Evolutionary conservation across 495 filamentous ascomycete species (phyloP).

Genomic region (Saxophila tyrrhenica): DNA sequence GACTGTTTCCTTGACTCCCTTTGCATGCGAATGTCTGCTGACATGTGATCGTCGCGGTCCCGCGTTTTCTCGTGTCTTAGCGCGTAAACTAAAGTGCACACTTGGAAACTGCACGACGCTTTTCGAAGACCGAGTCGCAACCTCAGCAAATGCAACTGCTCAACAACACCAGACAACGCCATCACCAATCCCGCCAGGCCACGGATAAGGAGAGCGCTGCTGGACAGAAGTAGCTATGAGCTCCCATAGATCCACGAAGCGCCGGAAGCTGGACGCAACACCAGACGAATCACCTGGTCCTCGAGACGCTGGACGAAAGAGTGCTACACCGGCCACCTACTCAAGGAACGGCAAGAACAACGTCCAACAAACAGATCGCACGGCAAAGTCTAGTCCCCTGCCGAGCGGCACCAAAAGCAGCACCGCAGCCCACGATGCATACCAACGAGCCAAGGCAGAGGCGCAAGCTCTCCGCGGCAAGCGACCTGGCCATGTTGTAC

Average conservation of each 20-base stretch:
- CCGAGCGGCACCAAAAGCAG: not conserved
- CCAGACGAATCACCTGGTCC: not conserved
- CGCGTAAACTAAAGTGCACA: not conserved
- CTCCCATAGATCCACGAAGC: slow-evolving; percentile 10
- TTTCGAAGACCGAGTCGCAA: too few relatives aligned
- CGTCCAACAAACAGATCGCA: not conserved
- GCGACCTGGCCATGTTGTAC: not conserved
- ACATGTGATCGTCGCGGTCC: not conserved
- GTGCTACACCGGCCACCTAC: not conserved
- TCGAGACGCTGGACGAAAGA: not conserved
- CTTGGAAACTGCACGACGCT: too few relatives aligned
- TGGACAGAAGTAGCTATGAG: slow-evolving; percentile 3
- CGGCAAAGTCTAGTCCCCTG: not conserved
- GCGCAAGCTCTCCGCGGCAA: not conserved
- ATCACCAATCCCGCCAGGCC: too few relatives aligned
- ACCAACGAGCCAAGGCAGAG: slow-evolving; percentile 9
- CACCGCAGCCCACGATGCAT: slow-evolving; percentile 3
- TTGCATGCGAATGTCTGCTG: too few relatives aligned
- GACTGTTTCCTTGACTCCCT: too few relatives aligned
- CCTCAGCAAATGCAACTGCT: too few relatives aligned
- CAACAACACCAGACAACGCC: too few relatives aligned
- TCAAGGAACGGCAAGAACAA: not conserved
- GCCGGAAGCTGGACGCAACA: slow-evolving; percentile 8
- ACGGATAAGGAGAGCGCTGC: too few relatives aligned
- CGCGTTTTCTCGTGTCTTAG: not conserved